phyloP scores from a whole-genome alignment of 352 stramenopile genomes.

The Plasmopara muralis region DNA sequence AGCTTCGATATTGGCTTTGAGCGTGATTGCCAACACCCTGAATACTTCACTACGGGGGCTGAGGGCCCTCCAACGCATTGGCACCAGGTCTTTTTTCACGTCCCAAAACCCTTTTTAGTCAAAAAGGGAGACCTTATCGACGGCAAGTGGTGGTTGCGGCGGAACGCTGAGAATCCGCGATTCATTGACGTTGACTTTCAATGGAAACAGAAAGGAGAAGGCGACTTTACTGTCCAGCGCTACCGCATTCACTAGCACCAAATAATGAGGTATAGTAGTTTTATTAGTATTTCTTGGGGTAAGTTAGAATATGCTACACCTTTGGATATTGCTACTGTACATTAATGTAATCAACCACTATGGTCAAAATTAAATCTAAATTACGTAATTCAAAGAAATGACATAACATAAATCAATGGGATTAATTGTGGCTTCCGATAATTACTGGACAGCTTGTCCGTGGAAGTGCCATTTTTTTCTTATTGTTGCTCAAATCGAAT shows the following conservation, averaged over 20 bases:
- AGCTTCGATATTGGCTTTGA: conserved; percentile 98
- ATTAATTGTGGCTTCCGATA: too few relatives aligned
- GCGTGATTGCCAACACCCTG: conserved; percentile 86
- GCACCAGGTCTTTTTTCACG: conserved; percentile 98
- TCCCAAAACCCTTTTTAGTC: conserved; percentile 76
- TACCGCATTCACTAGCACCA: conserved; percentile 71
- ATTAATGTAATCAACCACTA: too few relatives aligned
- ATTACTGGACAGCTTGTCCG: too few relatives aligned
- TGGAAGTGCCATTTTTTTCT: too few relatives aligned
- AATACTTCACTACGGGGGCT: conserved; percentile 93
- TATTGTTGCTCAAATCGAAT: too few relatives aligned
- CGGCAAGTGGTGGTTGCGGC: conserved; percentile 83
- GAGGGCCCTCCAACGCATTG: conserved; percentile 95
- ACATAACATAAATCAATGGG: too few relatives aligned
- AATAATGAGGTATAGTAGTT: conserved; percentile 1
- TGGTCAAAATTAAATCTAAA: too few relatives aligned
- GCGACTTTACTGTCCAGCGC: conserved; percentile 40
- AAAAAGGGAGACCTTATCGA: conserved; percentile 64
- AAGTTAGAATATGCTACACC: too few relatives aligned
- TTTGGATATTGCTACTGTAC: too few relatives aligned
- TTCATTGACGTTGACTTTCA: conserved; percentile 89
- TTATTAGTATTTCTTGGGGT: background rate
- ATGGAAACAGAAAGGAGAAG: conserved; percentile 49
- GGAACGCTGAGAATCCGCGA: conserved; percentile 90
- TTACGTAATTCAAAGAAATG: too few relatives aligned